Evolutionary conservation across 2,329 filamentous ascomycete genomes (phyloP), one percentile per base, ranked within the genome.

Genomic region (Epichloe brachyelytri): DNA sequence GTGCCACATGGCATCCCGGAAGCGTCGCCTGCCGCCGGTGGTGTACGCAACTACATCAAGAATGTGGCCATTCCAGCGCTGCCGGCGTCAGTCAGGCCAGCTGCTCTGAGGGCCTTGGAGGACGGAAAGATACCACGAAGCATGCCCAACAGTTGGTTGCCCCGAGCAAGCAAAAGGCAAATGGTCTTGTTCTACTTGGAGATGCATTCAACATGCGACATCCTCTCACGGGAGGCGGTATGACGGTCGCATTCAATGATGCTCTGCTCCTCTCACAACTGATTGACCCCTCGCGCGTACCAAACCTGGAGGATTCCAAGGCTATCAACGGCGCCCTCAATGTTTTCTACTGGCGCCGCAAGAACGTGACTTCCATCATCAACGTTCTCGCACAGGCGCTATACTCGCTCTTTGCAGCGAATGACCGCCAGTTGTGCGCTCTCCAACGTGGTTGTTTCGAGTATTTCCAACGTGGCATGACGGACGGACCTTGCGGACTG

Each of bases 201-300:
- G 93, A 98, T 65, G 91, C 93, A 14, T 84, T 95, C 77, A 98
- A 98, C 73, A 98, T 98, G 93, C 86, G 93, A n/a, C 93, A 98
- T 69, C 93, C 93, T 2, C 77, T 98, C 12, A 98, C 93, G 0
- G 93, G 93, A 49, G 93, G 93, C 57, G 93, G 93, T 60, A 98
- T 98, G 93, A 97, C 91, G 0, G 93, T 97, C 2, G 93, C 88
- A 1, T 86, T 98, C 68, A 95, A 91, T 70, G 93, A 98, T 63
- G 90, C 87, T 1, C 77, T 93, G 11, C 69, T 94, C 1, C 76
- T 98, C 26, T 74, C 85, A 1, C 77, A 84, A 8, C 73, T 96
- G 20, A 78, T 98, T 2, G 74, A 79, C 38, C 89, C 88, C 0
- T 70, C 77, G 39, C 68, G 71, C 7, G 76, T 96, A 0, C 83